phyloP scores from a whole-genome alignment of 1,284 basidiomycete genomes.

The Xerocomus amazonicus region DNA sequence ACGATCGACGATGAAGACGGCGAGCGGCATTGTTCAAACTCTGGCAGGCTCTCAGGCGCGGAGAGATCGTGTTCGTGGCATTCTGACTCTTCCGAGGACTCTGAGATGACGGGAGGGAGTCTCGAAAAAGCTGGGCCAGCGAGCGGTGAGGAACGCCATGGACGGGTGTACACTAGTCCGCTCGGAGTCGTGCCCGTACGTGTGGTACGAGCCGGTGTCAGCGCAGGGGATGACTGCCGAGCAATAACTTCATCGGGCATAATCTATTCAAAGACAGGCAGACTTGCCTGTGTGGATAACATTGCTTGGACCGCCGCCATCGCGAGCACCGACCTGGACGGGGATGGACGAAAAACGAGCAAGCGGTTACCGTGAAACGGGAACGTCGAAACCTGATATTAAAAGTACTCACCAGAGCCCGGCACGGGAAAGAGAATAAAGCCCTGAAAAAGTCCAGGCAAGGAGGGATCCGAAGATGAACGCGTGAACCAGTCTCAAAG shows the following conservation, averaged over 20 bases:
- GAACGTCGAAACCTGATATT: background rate
- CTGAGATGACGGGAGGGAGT: slow-evolving; percentile 21
- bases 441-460: slow-evolving; percentile 3
- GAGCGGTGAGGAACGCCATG: slow-evolving; percentile 30
- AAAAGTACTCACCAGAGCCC: slow-evolving; percentile 2
- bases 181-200: slow-evolving; percentile 12
- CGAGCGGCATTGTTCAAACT: slow-evolving; percentile 6
- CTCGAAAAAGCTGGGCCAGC: slow-evolving; percentile 27
- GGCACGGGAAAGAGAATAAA: slow-evolving; percentile 4
- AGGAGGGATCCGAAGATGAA: slow-evolving; percentile 10
- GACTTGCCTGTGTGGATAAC: slow-evolving; percentile 17
- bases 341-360: background rate
- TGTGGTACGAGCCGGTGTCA: slow-evolving; percentile 15
- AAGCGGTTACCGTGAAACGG: background rate
- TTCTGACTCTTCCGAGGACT: slow-evolving; percentile 14
- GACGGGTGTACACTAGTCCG: slow-evolving; percentile 18
- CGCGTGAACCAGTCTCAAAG: slow-evolving; percentile 21
- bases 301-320: slow-evolving; percentile 8
- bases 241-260: background rate
- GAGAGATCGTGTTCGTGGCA: slow-evolving; percentile 5
- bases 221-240: background rate
- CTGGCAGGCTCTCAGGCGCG: background rate
- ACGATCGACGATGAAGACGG: slow-evolving; percentile 17
- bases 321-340: background rate
- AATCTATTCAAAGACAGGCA: background rate